Percentiles rank a stretch among this genome's conserved stretches.
Conservation (phyloP, 176 grass and related monocot species). For the Neostapfia colusana region DNA sequence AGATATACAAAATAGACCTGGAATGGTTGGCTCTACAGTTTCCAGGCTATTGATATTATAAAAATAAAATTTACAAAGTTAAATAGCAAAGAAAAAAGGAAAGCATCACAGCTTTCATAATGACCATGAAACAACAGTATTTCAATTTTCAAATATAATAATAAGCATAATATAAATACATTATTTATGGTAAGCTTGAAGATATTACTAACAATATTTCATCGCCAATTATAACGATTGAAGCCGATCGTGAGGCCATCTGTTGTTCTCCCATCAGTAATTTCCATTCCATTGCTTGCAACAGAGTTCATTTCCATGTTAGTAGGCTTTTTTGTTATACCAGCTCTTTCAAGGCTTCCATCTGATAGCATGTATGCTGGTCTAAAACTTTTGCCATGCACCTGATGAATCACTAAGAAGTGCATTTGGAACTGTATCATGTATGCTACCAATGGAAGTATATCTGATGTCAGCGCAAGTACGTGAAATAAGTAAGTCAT, state of each 20-base stretch:
- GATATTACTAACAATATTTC: conserved; percentile 86
- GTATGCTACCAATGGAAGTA: conserved; percentile 98
- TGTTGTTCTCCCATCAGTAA: conserved; percentile 37
- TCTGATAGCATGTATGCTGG: conserved; percentile 97
- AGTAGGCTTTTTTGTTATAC: conserved; percentile 74
- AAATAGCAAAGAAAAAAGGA: background rate
- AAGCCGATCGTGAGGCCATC: conserved; percentile 52
- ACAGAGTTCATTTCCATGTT: conserved; percentile 37
- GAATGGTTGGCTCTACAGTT: background rate
- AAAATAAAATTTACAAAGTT: background rate
- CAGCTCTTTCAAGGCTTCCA: conserved; percentile 96
- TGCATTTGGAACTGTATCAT: conserved; percentile 97
- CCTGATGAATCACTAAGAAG: conserved; percentile 70
- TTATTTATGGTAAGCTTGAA: conserved; percentile 26
- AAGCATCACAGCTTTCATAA: background rate
- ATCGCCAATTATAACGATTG: conserved; percentile 83
- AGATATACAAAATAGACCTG: background rate
- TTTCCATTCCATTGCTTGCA: conserved; percentile 59
- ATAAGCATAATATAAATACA: conserved; percentile 9
- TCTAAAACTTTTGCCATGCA: conserved; percentile 78
- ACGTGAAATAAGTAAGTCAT: conserved; percentile 32
- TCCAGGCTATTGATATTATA: conserved; percentile 8
- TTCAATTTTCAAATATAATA: conserved; percentile 11
- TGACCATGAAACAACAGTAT: conserved; percentile 21
- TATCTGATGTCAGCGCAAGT: conserved; percentile 54